phyloP scores from a whole-genome alignment of 768 basidiomycete species.

The Rhizopogon salebrosus region DNA sequence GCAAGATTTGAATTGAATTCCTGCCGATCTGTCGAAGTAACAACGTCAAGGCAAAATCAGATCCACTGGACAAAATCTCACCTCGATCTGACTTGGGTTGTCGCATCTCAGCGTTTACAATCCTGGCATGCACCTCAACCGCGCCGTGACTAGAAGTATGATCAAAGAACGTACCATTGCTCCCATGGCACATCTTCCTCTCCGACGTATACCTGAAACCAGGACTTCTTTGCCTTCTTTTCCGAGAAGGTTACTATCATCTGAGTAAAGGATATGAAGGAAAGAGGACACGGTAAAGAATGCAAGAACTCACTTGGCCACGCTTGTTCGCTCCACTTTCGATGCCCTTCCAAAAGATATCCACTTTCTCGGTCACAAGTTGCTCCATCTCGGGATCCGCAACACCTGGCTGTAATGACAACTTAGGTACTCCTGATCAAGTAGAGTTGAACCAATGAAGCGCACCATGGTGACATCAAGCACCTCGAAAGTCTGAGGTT shows the following conservation, averaged over 20 bases:
- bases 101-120: conserved; percentile 73
- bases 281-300: neutral
- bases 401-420: conserved; percentile 58
- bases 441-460: neutral
- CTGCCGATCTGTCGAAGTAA: conserved; percentile 33
- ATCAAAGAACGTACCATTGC: conserved; percentile 52
- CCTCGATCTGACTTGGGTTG: conserved; percentile 67
- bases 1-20: conserved; percentile 56
- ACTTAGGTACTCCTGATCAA: neutral
- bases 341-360: conserved; percentile 72
- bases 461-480: conserved; percentile 82
- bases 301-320: conserved; percentile 49
- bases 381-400: conserved; percentile 67
- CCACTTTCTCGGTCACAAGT: conserved; percentile 72
- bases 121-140: conserved; percentile 36
- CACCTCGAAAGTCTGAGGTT: conserved; percentile 72
- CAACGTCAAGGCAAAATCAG: neutral
- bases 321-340: conserved; percentile 58
- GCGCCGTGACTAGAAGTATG: neutral
- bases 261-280: conserved; percentile 18
- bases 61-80: conserved; percentile 15
- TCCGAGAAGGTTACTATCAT: conserved; percentile 74
- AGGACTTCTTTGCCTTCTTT: conserved; percentile 69
- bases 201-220: conserved; percentile 66
- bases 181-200: conserved; percentile 89